phyloP scores from a whole-genome alignment of 2,329 filamentous ascomycete genomes.

The Diaporthe aspalathi region DNA sequence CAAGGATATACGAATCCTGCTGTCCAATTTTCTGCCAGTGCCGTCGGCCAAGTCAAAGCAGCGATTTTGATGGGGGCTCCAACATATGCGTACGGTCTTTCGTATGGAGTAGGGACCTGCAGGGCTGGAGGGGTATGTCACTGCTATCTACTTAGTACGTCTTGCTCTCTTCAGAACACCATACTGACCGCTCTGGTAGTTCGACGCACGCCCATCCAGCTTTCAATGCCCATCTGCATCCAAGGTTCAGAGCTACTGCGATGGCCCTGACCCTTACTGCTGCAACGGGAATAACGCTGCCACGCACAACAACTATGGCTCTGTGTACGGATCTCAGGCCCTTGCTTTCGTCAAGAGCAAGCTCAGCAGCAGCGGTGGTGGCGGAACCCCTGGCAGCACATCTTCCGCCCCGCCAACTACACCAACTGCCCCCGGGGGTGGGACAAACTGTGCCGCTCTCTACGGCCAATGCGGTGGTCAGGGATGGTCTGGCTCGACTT shows the following conservation, averaged over 20 bases:
- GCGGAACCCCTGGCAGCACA: constrained; percentile 12
- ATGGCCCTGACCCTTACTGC: constrained; percentile 73
- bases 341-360: constrained; percentile 66
- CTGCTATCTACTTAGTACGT: constrained; percentile 1
- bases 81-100: constrained; percentile 63
- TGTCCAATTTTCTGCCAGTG: constrained; percentile 56
- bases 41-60: constrained; percentile 68
- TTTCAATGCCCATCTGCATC: constrained; percentile 66
- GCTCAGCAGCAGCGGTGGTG: constrained; percentile 27
- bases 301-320: constrained; percentile 72
- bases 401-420: constrained; percentile 18
- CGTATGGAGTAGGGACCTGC: constrained; percentile 72
- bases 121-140: constrained; percentile 64
- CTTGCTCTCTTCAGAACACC: not conserved
- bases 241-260: constrained; percentile 72
- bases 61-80: constrained; percentile 75
- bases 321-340: constrained; percentile 69
- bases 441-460: constrained; percentile 26
- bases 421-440: constrained; percentile 17
- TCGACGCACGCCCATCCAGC: constrained; percentile 67
- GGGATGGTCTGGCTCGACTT: constrained; percentile 25
- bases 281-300: constrained; percentile 71
- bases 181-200: constrained; percentile 53
- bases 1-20: constrained; percentile 57
- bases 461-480: constrained; percentile 34